Percentiles rank a stretch among this genome's conserved stretches.
Conservation (phyloP, 208 protist species). For the Wallacemonas rigidus region DNA sequence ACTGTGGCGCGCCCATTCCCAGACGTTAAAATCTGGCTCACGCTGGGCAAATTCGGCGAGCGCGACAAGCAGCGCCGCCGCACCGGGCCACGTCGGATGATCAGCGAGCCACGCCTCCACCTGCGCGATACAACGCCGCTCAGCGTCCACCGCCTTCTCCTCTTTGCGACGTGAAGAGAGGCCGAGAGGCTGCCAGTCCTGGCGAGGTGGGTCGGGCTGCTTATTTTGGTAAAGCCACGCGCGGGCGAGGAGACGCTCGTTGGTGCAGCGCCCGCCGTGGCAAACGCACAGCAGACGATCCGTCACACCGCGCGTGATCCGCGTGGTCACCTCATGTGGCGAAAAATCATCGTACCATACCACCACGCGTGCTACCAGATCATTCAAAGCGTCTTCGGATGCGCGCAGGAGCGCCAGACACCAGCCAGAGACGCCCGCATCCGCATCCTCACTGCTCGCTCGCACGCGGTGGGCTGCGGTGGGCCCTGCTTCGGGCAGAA, state of each 20-base stretch:
- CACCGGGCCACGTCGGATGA: background rate
- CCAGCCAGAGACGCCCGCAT: too few relatives aligned
- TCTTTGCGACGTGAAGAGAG: background rate
- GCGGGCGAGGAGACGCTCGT: background rate
- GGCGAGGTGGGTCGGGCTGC: background rate
- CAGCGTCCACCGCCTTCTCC: background rate
- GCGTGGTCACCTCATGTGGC: background rate
- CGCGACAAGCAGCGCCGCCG: background rate
- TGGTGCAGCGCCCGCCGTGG: background rate
- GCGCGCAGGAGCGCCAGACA: too few relatives aligned
- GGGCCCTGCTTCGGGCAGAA: too few relatives aligned
- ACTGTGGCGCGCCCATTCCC: background rate
- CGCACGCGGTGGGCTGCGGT: too few relatives aligned
- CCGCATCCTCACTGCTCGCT: too few relatives aligned
- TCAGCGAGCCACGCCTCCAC: background rate
- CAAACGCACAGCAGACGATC: background rate
- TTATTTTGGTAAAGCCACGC: constrained; percentile 14
- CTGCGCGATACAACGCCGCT: background rate
- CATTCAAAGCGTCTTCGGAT: background rate
- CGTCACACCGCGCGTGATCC: background rate
- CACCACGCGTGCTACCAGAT: constrained; percentile 19
- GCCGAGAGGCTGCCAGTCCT: constrained; percentile 14
- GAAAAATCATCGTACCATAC: constrained; percentile 13
- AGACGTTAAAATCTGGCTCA: background rate
- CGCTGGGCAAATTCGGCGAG: background rate